Percentiles rank a stretch among this genome's conserved stretches.
These are phyloP conservation scores for Aspergillus novoparasiticus DNA, from an alignment of 2,329 filamentous ascomycete species.

Conservation along the genomic window DNA sequence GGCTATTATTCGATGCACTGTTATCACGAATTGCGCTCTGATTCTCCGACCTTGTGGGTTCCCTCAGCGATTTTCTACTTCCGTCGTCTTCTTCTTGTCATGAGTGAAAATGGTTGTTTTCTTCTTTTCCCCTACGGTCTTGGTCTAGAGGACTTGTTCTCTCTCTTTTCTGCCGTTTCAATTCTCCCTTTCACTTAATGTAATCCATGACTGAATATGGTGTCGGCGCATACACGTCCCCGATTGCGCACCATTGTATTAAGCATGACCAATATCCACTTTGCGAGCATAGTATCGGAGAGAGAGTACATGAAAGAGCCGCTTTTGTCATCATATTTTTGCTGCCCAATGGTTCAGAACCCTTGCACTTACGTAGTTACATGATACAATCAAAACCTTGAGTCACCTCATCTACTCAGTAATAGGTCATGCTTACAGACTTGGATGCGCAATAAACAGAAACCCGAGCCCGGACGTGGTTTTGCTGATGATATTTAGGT, in stretches of 20 bases:
- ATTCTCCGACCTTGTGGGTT: neutral
- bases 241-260: neutral
- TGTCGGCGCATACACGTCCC: neutral
- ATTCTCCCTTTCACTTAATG: neutral
- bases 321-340: neutral
- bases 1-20: constrained; percentile 5
- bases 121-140: neutral
- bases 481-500: neutral
- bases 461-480: too few relatives aligned
- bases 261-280: constrained; percentile 1
- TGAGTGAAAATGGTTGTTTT: neutral
- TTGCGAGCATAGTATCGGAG: neutral
- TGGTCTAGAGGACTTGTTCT: neutral
- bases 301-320: neutral
- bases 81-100: neutral
- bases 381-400: neutral
- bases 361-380: neutral
- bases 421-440: neutral
- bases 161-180: neutral
- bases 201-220: neutral
- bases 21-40: constrained; percentile 7
- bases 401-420: neutral
- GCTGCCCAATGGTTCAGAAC: neutral
- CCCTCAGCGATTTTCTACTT: neutral
- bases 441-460: too few relatives aligned